A percentile compares a stretch with the other conserved stretches of the same genome.
phyloP scores from a whole-genome alignment of 768 basidiomycete species.

The Lyophyllum semitale region DNA sequence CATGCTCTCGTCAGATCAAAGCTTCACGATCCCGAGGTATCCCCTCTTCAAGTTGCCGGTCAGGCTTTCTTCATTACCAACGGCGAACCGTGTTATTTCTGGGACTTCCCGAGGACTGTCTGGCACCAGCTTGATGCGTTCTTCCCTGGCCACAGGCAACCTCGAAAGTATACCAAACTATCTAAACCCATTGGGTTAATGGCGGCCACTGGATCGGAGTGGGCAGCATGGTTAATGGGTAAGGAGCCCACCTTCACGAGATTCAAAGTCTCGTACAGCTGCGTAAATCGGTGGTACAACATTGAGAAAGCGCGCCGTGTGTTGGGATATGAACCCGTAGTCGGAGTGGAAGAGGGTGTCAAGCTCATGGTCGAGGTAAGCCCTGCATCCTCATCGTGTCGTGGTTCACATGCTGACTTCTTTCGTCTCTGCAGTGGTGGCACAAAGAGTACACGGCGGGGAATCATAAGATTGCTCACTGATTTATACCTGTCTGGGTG shows the following conservation, averaged over 20 bases:
- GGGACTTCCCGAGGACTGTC: slow-evolving; percentile 86
- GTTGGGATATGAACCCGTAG: slow-evolving; percentile 90
- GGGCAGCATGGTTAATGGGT: slow-evolving; percentile 70
- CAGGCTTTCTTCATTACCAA: slow-evolving; percentile 97
- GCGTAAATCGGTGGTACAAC: slow-evolving; percentile 84
- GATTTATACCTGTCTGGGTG: slow-evolving; percentile 10
- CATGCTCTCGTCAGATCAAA: slow-evolving; percentile 54
- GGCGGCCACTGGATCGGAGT: slow-evolving; percentile 74
- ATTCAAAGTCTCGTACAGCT: slow-evolving; percentile 81
- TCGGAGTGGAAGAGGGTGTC: slow-evolving; percentile 88
- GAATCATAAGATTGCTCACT: slow-evolving; percentile 41
- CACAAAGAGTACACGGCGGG: slow-evolving; percentile 40
- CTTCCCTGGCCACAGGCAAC: slow-evolving; percentile 55
- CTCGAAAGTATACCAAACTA: slow-evolving; percentile 44
- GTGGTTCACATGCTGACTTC: background rate
- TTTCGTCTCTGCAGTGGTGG: slow-evolving; percentile 43
- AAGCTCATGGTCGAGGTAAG: slow-evolving; percentile 74
- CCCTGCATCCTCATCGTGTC: slow-evolving; percentile 25
- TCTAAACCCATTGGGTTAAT: slow-evolving; percentile 67
- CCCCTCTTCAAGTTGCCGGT: slow-evolving; percentile 82
- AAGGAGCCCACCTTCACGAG: slow-evolving; percentile 85
- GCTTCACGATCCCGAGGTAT: slow-evolving; percentile 40
- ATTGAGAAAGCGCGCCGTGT: slow-evolving; percentile 92
- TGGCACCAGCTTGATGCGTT: slow-evolving; percentile 71
- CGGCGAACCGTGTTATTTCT: slow-evolving; percentile 94